Percentiles rank a stretch among this genome's conserved stretches.
Conservation (phyloP, 2,329 filamentous ascomycete genomes). For the Saccharata proteae region DNA sequence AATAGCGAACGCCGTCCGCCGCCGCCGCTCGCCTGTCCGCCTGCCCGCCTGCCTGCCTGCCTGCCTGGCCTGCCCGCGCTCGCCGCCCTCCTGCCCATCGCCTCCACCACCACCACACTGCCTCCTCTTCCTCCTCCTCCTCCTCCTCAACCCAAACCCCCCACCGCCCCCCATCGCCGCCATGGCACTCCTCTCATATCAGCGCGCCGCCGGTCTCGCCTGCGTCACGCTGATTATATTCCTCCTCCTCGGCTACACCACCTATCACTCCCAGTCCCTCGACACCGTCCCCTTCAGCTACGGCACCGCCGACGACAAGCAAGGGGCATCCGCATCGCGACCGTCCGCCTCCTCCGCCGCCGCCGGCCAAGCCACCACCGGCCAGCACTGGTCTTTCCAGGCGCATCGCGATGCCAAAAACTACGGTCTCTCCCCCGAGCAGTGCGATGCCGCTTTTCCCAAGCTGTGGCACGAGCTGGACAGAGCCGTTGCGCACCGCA, state of each 20-base stretch:
- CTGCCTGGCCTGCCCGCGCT: slow-evolving; percentile 11
- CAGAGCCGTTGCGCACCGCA: slow-evolving; percentile 12
- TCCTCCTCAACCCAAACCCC: background rate
- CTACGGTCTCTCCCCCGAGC: slow-evolving; percentile 11
- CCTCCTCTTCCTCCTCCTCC: background rate
- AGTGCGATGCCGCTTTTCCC: slow-evolving; percentile 15
- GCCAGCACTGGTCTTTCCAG: slow-evolving; percentile 7
- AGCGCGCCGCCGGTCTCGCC: slow-evolving; percentile 8
- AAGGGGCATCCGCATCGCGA: background rate
- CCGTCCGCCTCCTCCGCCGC: slow-evolving; percentile 2
- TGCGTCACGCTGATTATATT: slow-evolving; percentile 9
- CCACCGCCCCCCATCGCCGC: slow-evolving; percentile 1
- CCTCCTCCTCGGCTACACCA: slow-evolving; percentile 8
- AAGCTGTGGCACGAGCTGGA: slow-evolving; percentile 16
- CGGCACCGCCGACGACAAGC: slow-evolving; percentile 2
- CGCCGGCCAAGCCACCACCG: too few species aligned
- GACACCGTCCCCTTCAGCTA: slow-evolving; percentile 7
- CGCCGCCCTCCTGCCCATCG: slow-evolving; percentile 1
- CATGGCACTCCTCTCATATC: slow-evolving; percentile 7
- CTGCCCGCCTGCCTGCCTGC: slow-evolving; percentile 1
- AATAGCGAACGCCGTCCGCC: too few species aligned
- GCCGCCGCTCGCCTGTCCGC: too few species aligned
- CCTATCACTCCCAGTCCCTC: slow-evolving; percentile 6
- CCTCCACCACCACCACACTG: slow-evolving; percentile 1
- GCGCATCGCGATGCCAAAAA: slow-evolving; percentile 12